phyloP scores from a whole-genome alignment of 2,329 filamentous ascomycete species.

The Trematosphaeria pertusa region DNA sequence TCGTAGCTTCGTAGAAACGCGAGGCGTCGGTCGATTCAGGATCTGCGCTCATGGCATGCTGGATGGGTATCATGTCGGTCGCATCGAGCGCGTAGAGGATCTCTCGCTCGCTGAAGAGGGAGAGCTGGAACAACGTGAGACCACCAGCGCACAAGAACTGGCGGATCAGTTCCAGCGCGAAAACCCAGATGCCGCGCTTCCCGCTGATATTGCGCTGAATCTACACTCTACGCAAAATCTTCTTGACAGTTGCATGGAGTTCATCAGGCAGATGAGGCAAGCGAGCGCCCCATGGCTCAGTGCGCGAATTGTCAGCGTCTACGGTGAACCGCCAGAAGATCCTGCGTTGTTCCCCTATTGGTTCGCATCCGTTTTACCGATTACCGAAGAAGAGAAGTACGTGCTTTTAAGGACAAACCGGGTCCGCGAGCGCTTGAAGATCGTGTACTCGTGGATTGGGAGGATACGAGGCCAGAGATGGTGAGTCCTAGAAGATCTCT shows the following conservation, averaged over 20 bases:
- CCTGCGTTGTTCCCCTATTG: slow-evolving; percentile 85
- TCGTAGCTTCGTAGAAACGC: slow-evolving; percentile 79
- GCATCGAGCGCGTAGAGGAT: slow-evolving; percentile 79
- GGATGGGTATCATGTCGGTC: slow-evolving; percentile 82
- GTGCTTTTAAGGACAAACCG: slow-evolving; percentile 74
- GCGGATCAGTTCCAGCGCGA: slow-evolving; percentile 46
- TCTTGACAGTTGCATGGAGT: slow-evolving; percentile 69
- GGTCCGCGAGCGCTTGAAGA: slow-evolving; percentile 81
- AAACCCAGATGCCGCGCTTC: slow-evolving; percentile 34
- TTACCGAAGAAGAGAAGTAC: slow-evolving; percentile 81
- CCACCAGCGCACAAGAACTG: slow-evolving; percentile 48
- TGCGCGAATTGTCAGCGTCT: slow-evolving; percentile 72
- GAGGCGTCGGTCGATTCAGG: slow-evolving; percentile 78
- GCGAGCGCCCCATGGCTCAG: slow-evolving; percentile 78
- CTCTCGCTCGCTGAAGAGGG: slow-evolving; percentile 84
- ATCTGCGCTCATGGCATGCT: slow-evolving; percentile 68
- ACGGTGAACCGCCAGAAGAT: slow-evolving; percentile 79
- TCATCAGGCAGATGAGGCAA: slow-evolving; percentile 72
- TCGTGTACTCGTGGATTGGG: slow-evolving; percentile 79
- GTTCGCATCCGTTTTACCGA: slow-evolving; percentile 83
- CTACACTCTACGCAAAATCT: slow-evolving; percentile 74
- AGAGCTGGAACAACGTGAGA: slow-evolving; percentile 73
- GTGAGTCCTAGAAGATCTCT: slow-evolving; percentile 59
- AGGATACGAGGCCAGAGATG: slow-evolving; percentile 74
- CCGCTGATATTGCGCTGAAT: slow-evolving; percentile 51